Conservation (phyloP, 2,329 filamentous ascomycete genomes). For the Penicillium sp. region DNA sequence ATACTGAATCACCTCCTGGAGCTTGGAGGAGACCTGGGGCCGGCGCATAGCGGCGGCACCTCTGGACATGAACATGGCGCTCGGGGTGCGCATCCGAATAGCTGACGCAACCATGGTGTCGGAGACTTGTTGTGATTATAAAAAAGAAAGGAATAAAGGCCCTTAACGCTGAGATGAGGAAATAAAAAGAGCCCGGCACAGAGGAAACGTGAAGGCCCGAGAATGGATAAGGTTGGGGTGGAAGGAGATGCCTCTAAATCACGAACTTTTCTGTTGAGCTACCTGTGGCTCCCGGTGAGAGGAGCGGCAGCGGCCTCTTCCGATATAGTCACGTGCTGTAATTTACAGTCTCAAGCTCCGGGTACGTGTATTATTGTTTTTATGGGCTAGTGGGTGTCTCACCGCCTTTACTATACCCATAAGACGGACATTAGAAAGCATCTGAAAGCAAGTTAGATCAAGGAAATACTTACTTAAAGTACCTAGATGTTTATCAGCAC, state of each 20-base stretch:
- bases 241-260: constrained; percentile 30
- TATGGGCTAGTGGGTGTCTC: not conserved
- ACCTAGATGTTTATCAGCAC: rapidly evolving
- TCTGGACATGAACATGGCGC: constrained; percentile 45
- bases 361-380: not conserved
- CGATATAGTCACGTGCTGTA: constrained; percentile 25
- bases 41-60: constrained; percentile 47
- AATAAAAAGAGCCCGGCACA: constrained; percentile 21
- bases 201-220: constrained; percentile 24
- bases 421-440: not conserved
- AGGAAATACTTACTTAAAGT: not conserved
- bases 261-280: constrained; percentile 47
- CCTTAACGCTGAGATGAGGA: constrained; percentile 25
- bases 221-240: constrained; percentile 31
- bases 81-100: constrained; percentile 47
- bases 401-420: not conserved
- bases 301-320: constrained; percentile 30
- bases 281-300: constrained; percentile 35
- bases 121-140: constrained; percentile 28
- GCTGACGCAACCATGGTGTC: constrained; percentile 57
- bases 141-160: constrained; percentile 22
- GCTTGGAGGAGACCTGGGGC: constrained; percentile 45
- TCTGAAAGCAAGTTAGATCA: not conserved
- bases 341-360: not conserved
- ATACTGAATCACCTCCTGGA: constrained; percentile 46